Base-by-base conservation (phyloP, 2,329 filamentous ascomycete species). In the Didymella glomerata region DNA sequence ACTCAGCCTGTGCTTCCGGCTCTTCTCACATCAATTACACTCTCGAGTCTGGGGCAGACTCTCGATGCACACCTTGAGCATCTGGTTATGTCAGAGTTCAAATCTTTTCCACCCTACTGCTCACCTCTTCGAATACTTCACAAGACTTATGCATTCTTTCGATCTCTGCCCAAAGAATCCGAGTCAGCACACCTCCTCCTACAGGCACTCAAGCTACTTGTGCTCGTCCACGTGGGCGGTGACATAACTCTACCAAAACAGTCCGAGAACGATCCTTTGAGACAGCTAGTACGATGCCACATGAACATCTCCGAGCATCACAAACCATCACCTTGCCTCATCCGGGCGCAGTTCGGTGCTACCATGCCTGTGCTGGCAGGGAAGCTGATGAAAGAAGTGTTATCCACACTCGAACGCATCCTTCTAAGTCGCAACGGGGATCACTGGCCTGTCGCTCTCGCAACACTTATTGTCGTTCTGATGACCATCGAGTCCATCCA, bases 401-500 rank as follows among this genome's bases (percentile, higher is more conserved):
- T 79, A 18, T 64, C 61, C 0, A 62, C 64, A 0, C 60, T 79
- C 1, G 75, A 78, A 44, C 61, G 64, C 11, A 62, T 77, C 10
- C 62, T 73, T 7, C 59, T 77, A 5, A 65, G 68, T 48, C 69
- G 74, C 36, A 66, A 71, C 9, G 67, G 67, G 51, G 49, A 65
- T 1, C 66, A 76, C 13, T 78, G 75, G 73, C 71, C 76, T 9
- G 18, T 72, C 25, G 67, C 73, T 1, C 60, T 78, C 3, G 74
- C 74, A 2, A 65, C 73, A 3, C 63, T 77, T 25, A 68, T 71
- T 34, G 67, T 70, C 22, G 49, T 78, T 3, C 63, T 78, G 14
- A 78, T 79, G 76, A 72, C 70, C 0, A 63, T 78, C 16, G 77
- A 79, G 47, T 76, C 70, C 8, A 70, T 77, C 16, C 76, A 78